Evolutionary conservation across 257 asterid genomes (phyloP).

Genomic region (Ligustrum vulgare): DNA sequence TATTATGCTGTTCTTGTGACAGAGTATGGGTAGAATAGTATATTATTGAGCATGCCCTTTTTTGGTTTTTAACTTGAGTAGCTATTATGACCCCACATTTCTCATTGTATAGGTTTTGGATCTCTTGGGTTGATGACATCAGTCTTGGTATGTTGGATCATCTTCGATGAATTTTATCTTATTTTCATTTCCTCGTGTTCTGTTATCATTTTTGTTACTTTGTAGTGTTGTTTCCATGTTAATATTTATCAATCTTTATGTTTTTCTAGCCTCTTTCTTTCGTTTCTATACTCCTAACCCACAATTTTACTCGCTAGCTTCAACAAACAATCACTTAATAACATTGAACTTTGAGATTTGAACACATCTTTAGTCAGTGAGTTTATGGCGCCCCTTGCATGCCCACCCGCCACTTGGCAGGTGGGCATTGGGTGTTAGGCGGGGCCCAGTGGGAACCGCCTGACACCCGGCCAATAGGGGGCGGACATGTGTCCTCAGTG

Average conservation of each 20-base stretch:
- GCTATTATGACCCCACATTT: conserved; percentile 5
- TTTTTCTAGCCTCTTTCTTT: not conserved
- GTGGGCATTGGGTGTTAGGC: no score
- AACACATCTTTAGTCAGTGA: not conserved
- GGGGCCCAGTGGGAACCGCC: no score
- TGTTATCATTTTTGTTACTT: not conserved
- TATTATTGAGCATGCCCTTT: not conserved
- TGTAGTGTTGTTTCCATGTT: not conserved
- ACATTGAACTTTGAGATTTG: not conserved
- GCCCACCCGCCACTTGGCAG: no score
- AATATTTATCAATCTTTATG: not conserved
- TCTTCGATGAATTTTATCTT: not conserved
- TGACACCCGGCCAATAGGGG: no score
- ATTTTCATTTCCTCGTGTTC: not conserved
- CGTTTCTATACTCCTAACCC: not conserved
- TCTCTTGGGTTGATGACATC: conserved; percentile 99
- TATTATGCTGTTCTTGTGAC: not conserved
- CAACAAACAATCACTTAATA: not conserved
- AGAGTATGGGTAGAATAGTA: not conserved
- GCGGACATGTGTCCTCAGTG: no score
- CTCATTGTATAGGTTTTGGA: conserved; percentile 74
- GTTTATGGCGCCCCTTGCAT: no score
- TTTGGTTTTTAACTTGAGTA: not conserved
- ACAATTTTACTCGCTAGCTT: not conserved
- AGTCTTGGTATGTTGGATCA: conserved; percentile 64